Evolutionary conservation across 495 filamentous ascomycete species (phyloP).

Genomic region (Penicillium odoratum): DNA sequence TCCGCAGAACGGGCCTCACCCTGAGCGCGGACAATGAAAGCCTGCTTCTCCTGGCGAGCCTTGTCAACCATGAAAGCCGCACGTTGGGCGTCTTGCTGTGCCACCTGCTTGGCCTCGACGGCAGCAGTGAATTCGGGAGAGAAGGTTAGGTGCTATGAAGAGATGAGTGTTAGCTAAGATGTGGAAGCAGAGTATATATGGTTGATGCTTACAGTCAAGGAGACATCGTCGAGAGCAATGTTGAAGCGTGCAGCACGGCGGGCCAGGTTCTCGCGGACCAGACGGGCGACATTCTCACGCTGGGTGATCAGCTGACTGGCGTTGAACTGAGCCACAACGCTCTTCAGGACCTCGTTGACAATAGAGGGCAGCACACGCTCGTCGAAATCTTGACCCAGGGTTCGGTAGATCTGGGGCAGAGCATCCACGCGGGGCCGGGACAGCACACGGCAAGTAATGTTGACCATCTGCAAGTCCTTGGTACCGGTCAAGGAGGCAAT

Average conservation of each 20-base stretch:
- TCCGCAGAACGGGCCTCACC: slow-evolving; percentile 98
- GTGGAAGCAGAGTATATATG: slow-evolving; percentile 16
- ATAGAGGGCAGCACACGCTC: slow-evolving; percentile 96
- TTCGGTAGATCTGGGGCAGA: slow-evolving; percentile 94
- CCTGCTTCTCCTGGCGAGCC: slow-evolving; percentile 98
- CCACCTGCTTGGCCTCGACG: slow-evolving; percentile 98
- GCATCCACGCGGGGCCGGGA: slow-evolving; percentile 84
- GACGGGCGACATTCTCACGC: slow-evolving; percentile 88
- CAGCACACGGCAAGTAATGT: slow-evolving; percentile 99
- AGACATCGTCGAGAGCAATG: slow-evolving; percentile 96
- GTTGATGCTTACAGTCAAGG: slow-evolving; percentile 73
- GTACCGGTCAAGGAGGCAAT: slow-evolving; percentile 97
- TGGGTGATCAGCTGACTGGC: slow-evolving; percentile 98
- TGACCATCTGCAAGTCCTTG: slow-evolving; percentile 99
- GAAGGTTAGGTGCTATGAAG: slow-evolving; percentile 87
- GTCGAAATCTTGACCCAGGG: slow-evolving; percentile 93
- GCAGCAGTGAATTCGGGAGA: slow-evolving; percentile 98
- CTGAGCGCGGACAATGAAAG: slow-evolving; percentile 96
- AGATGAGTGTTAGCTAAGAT: slow-evolving; percentile 1
- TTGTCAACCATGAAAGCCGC: slow-evolving; percentile 98
- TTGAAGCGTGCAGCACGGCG: slow-evolving; percentile 92
- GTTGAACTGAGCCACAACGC: slow-evolving; percentile 98
- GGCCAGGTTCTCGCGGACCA: slow-evolving; percentile 92
- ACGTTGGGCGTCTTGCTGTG: slow-evolving; percentile 96
- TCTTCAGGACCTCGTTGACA: slow-evolving; percentile 98